Evolutionary conservation across 768 basidiomycete genomes (phyloP), one percentile per base, ranked within the genome.

Genomic region (Russula sp.): DNA sequence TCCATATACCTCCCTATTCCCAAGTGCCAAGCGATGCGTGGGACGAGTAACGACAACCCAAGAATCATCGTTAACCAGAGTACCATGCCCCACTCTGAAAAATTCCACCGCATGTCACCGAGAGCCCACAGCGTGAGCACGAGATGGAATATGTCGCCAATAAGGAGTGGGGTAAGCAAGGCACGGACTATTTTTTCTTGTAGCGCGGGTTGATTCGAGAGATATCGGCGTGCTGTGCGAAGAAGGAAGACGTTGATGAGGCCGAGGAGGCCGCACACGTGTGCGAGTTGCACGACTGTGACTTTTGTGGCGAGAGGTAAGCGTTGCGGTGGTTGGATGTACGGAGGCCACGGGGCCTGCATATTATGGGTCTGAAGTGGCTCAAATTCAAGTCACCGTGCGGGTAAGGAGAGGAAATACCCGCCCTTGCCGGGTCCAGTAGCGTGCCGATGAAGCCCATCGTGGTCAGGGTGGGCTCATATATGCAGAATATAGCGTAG

Each of bases 1-100:
- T 90, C 82, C 13, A 85, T 82, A 71, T 89, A 90, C 51, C 89
- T 79, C 60, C 85, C 87, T 56, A 90, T 75, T 9, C 89, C 89
- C 52, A 88, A 66, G 70, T 87, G 83, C 89, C 89, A 91, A 64
- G 82, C 79, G 20, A 87, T 69, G 29, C 89, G 79, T 11, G 89
- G 88, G 50, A 90, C 72, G 78, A 90, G 74, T 53, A 91, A 71
- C 14, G 80, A 80, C 39, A 88, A 65, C 0, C 88, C 88, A 13
- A 86, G 69, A 16, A 84, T 50, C 18, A 89, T 69, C 0, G 87
- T 90, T 6, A 79, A 75, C 83, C 86, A 87, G 20, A 89, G 70
- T 81, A 87, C 85, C 0, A 83, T 81, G 64, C 76, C 82, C 88
- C 88, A 90, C 29, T 74, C 77, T 46, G 71, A 68, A 20, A 88